Base-by-base conservation (phyloP, 2,329 filamentous ascomycete genomes). In the Colletotrichum tropicicola region DNA sequence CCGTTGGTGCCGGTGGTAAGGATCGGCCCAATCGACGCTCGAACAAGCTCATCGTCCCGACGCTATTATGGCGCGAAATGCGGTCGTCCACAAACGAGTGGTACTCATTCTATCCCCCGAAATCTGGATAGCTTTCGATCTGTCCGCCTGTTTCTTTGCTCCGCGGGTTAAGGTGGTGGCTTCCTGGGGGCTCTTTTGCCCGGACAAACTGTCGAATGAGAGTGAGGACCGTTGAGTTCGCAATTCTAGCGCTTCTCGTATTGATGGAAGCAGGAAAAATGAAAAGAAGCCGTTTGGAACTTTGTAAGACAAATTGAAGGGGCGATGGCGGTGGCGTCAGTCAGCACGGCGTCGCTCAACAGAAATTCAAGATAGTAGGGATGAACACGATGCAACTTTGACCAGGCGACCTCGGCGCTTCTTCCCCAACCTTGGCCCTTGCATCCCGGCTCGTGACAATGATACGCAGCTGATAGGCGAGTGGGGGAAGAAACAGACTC, bases 11-110 rank as follows among this genome's bases (percentile, higher is more conserved):
- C 48, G 60, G 56, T 48, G 47, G 30, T 25, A n/a, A 27, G n/a
- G 60, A 64, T 60, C 60, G 47, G 32, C 60, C 59, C 60, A 64
- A 54, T 60, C 9, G 48, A 54, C n/a, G 27, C 60, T 60, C 56
- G 25, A 64, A 60, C 48, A 48, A 64, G 60, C 41, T 49, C 48
- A 43, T 17, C 32, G 15, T 54, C 60, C 60, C 47, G 60, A 48
- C 60, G 48, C 56, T 64, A 60, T 48, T 37, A 28, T 60, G 55
- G 55, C 60, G 60, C 56, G 15, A 53, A 52, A 47, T 53, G 55
- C 39, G n/a, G 48, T 6, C 17, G 32, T 21, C 39, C 30, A n/a
- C 30, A 52, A 45, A 60, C 27, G 47, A 60, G 41, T 35, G 60
- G 48, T 35, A 19, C 48, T 59, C 44, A 25, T 63, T 45, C 45